A percentile compares a stretch with the other conserved stretches of the same genome.
Conservation (phyloP, 2,329 filamentous ascomycete genomes). For the Didymella sp. region DNA sequence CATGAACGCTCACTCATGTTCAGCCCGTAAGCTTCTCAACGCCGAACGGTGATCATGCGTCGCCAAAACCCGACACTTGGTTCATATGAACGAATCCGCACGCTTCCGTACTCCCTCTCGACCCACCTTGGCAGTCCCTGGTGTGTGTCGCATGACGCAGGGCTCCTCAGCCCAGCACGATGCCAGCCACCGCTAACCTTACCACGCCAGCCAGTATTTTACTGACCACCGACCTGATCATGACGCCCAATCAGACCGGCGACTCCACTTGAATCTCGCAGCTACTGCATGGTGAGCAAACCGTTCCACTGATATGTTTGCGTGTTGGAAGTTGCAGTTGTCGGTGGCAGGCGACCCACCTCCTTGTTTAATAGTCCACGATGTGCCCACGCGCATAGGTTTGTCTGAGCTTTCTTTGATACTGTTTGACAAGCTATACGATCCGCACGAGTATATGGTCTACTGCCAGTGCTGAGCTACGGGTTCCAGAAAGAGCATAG, state of each 20-base stretch:
- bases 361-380: conserved; percentile 30
- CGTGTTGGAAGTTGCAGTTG: conserved; percentile 18
- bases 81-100: conserved; percentile 11
- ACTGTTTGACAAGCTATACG: conserved; percentile 21
- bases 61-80: conserved; percentile 3
- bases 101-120: conserved; percentile 7
- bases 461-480: not conserved
- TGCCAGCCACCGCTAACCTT: conserved; percentile 24
- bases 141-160: conserved; percentile 21
- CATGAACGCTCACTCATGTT: conserved; percentile 21
- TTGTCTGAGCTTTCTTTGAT: conserved; percentile 23
- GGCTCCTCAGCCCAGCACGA: conserved; percentile 16
- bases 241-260: conserved; percentile 27
- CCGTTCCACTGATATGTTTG: conserved; percentile 25
- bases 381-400: conserved; percentile 24
- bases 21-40: conserved; percentile 25
- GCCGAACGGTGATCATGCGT: conserved; percentile 14
- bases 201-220: conserved; percentile 22
- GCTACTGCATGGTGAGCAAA: conserved; percentile 26
- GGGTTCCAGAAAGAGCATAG: conserved; percentile 6
- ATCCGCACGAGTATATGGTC: conserved; percentile 13
- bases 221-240: conserved; percentile 18
- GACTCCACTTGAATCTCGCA: conserved; percentile 18
- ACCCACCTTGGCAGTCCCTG: conserved; percentile 4
- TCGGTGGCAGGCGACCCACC: conserved; percentile 31